Evolutionary conservation across 192 early-diverging fungal species (phyloP).

Genomic region (Coemansia sp.): DNA sequence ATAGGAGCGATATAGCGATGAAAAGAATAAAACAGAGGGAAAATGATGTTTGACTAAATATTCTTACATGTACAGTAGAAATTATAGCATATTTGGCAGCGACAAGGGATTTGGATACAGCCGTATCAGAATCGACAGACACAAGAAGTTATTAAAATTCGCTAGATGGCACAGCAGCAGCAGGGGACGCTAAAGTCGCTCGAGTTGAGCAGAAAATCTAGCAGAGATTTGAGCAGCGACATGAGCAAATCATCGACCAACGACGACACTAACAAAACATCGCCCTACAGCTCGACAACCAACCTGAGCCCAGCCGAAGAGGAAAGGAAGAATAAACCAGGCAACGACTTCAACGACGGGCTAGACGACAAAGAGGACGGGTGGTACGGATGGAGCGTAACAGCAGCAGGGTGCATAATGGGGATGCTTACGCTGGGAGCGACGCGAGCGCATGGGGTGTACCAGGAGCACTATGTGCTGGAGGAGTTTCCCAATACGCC

Average conservation of each 20-base stretch:
- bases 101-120: no score
- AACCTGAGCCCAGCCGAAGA: no score
- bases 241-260: no score
- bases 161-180: background rate
- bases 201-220: background rate
- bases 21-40: background rate
- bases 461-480: constrained; percentile 45
- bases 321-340: background rate
- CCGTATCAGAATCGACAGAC: no score
- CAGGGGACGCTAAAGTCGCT: constrained; percentile 1
- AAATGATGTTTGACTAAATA: background rate
- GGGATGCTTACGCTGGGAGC: constrained; percentile 47
- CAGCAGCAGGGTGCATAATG: constrained; percentile 38
- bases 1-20: background rate
- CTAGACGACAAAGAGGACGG: constrained; percentile 22
- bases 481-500: constrained; percentile 28
- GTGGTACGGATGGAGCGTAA: constrained; percentile 41
- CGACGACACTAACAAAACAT: no score
- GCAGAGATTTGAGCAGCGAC: no score
- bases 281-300: no score
- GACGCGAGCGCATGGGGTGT: constrained; percentile 51
- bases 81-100: no score
- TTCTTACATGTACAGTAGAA: constrained; percentile 3
- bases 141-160: no score
- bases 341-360: constrained; percentile 10